Evolutionary conservation across 75 land plant genomes (phyloP).

Genomic region (Picea sitchensis): DNA sequence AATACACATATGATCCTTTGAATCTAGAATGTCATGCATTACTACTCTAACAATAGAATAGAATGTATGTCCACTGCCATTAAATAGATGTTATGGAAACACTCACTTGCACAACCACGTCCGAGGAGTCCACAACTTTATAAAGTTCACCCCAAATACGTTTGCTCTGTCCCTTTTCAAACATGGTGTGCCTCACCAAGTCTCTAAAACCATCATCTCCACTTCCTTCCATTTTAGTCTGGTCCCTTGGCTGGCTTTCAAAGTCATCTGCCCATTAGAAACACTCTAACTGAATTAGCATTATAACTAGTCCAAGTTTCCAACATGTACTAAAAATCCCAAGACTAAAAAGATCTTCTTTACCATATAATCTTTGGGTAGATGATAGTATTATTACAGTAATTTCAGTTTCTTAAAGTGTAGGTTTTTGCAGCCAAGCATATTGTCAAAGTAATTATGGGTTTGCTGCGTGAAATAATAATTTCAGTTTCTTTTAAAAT

Average conservation of each 20-base stretch:
- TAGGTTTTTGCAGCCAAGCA: neutral
- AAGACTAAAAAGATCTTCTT: neutral
- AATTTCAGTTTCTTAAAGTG: neutral
- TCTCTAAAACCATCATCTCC: conserved; percentile 85
- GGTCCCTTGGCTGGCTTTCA: conserved; percentile 45
- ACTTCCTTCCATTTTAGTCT: conserved; percentile 30
- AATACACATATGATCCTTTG: neutral
- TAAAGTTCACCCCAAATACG: conserved; percentile 99
- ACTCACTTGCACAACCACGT: conserved; percentile 94
- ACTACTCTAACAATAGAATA: neutral
- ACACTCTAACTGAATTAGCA: neutral
- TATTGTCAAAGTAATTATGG: too few species aligned
- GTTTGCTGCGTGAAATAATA: too few species aligned
- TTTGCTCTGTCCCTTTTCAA: conserved; percentile 98
- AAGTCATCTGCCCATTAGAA: conserved; percentile 47
- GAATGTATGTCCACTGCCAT: neutral
- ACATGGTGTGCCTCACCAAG: conserved; percentile 87
- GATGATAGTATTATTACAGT: neutral
- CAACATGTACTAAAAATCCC: neutral
- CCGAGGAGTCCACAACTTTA: conserved; percentile 99
- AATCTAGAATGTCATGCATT: too few species aligned
- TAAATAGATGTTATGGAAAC: neutral
- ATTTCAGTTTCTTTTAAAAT: too few species aligned
- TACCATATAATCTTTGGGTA: neutral
- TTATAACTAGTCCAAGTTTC: neutral